Evolutionary conservation across 345 rosid species (phyloP).

Genomic region (Triadica sebifera): DNA sequence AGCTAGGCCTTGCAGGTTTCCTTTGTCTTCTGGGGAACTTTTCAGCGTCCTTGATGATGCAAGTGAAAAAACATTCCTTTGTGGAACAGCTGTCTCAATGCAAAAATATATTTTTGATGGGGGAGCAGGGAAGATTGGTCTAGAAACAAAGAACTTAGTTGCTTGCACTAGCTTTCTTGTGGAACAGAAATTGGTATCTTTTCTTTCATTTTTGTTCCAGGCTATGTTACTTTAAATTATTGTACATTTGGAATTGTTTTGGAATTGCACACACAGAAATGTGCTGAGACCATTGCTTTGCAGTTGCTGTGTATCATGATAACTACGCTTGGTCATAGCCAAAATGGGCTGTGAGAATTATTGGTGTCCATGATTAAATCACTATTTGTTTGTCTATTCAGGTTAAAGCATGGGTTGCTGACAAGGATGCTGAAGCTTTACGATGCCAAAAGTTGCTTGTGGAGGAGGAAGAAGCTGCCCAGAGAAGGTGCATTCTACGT

Average conservation of each 20-base stretch:
- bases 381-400: slow-evolving; percentile 24
- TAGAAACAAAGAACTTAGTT: slow-evolving; percentile 79
- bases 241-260: not conserved
- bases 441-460: slow-evolving; percentile 86
- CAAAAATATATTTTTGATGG: slow-evolving; percentile 91
- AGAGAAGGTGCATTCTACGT: slow-evolving; percentile 52
- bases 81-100: slow-evolving; percentile 62
- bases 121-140: slow-evolving; percentile 71
- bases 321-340: not conserved
- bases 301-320: not conserved
- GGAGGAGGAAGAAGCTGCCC: slow-evolving; percentile 98
- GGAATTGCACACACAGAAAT: not conserved
- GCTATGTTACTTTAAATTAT: not conserved
- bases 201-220: slow-evolving; percentile 8
- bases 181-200: slow-evolving; percentile 81
- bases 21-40: slow-evolving; percentile 68
- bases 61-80: slow-evolving; percentile 85
- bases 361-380: not conserved
- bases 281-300: not conserved
- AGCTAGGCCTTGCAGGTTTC: slow-evolving; percentile 62
- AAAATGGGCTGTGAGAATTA: not conserved
- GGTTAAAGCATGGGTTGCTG: slow-evolving; percentile 90
- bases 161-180: slow-evolving; percentile 80
- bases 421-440: slow-evolving; percentile 93
- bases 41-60: slow-evolving; percentile 90